Conservation (phyloP, 495 filamentous ascomycete genomes). For the Tuber brumale region DNA sequence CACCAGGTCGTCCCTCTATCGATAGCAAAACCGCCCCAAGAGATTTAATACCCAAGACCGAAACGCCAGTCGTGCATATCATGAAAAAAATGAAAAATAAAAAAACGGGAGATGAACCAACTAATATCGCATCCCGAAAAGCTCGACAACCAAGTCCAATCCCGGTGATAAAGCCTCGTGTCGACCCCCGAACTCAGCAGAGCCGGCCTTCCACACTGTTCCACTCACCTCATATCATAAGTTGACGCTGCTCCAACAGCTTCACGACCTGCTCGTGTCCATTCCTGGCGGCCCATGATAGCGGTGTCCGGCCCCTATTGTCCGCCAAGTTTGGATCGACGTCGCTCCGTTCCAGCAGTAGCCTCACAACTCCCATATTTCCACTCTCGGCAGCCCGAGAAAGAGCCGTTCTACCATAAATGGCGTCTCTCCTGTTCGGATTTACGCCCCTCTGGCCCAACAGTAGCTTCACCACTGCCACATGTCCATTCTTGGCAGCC, state of each 20-base stretch:
- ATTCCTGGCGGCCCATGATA: neutral
- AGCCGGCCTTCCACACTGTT: neutral
- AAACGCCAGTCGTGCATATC: neutral
- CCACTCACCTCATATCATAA: neutral
- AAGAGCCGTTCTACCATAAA: neutral
- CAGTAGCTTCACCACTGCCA: neutral
- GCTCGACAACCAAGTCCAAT: neutral
- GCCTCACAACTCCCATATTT: neutral
- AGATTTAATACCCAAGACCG: neutral
- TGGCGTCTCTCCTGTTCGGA: neutral
- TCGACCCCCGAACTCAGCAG: neutral
- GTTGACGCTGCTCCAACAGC: neutral
- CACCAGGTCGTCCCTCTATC: neutral
- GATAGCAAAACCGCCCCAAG: neutral
- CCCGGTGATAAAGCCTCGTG: neutral
- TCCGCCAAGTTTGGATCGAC: neutral
- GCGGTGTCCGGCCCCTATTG: slow-evolving; percentile 3
- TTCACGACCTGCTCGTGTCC: neutral
- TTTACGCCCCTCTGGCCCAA: neutral
- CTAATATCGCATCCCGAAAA: neutral
- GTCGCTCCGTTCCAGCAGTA: neutral
- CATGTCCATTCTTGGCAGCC: neutral
- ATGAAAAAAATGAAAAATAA: neutral
- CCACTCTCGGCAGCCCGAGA: neutral
- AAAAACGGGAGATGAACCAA: neutral